Percentiles rank a stretch among this genome's conserved stretches.
Evolutionary conservation across 768 basidiomycete genomes (phyloP).

Genomic region (Mycena vitilis): DNA sequence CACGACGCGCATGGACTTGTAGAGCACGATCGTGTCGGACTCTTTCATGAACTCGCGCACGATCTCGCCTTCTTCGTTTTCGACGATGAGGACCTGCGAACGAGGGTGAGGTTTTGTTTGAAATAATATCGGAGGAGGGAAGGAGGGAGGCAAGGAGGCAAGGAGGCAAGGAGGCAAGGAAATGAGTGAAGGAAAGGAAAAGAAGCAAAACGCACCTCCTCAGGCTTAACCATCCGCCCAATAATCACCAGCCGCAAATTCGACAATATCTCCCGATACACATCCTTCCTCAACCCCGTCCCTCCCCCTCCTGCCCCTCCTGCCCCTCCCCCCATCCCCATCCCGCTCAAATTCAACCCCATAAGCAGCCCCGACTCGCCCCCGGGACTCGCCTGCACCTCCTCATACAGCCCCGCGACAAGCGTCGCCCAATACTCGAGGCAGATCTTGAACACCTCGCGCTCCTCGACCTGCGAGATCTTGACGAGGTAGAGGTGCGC

Average conservation of each 20-base stretch:
- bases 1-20: conserved; percentile 98
- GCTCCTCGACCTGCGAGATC: conserved; percentile 96
- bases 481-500: conserved; percentile 99
- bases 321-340: conserved; percentile 50
- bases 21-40: conserved; percentile 97
- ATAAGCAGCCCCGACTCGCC: conserved; percentile 90
- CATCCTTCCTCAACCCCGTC: conserved; percentile 88
- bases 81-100: conserved; percentile 98
- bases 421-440: conserved; percentile 97
- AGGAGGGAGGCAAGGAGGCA: no score
- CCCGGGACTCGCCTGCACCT: conserved; percentile 91
- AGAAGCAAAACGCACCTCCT: conserved; percentile 74
- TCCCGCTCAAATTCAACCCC: conserved; percentile 90
- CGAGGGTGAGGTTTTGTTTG: no score
- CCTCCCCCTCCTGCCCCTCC: conserved; percentile 59
- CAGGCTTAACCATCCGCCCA: conserved; percentile 99
- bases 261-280: conserved; percentile 93
- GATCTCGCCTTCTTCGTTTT: conserved; percentile 99
- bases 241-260: conserved; percentile 96
- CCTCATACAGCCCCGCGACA: conserved; percentile 96
- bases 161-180: no score
- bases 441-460: conserved; percentile 99
- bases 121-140: no score
- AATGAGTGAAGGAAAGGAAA: conserved; percentile 46
- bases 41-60: conserved; percentile 99